Evolutionary conservation across 768 basidiomycete species (phyloP).

Genomic region (Tricholoma sp.): DNA sequence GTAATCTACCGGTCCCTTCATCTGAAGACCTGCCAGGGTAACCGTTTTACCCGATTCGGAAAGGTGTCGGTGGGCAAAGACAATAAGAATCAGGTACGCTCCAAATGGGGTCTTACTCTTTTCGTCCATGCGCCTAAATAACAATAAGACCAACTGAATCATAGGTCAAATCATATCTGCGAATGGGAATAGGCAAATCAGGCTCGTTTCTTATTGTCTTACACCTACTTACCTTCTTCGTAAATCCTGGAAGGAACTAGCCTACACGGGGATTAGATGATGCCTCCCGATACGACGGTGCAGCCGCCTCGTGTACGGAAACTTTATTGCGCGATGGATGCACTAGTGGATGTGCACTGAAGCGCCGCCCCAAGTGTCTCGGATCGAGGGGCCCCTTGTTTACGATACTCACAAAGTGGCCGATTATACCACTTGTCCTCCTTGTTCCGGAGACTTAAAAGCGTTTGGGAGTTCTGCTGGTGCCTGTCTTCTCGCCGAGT

Average conservation of each 20-base stretch:
- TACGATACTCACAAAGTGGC: constrained; percentile 10
- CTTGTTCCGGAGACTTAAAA: constrained; percentile 27
- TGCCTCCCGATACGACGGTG: constrained; percentile 19
- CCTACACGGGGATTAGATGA: constrained; percentile 20
- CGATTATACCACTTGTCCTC: constrained; percentile 21
- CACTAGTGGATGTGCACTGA: constrained; percentile 17
- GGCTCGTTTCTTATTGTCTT: constrained; percentile 8
- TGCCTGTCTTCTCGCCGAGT: background rate
- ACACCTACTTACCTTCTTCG: constrained; percentile 21
- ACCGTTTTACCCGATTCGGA: constrained; percentile 15
- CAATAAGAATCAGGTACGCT: constrained; percentile 40
- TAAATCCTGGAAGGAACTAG: constrained; percentile 31
- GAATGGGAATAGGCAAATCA: constrained; percentile 12
- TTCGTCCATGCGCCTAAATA: constrained; percentile 12
- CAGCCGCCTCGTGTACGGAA: constrained; percentile 31
- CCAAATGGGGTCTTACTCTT: constrained; percentile 15
- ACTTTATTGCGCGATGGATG: constrained; percentile 24
- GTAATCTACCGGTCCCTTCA: background rate
- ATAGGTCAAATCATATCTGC: constrained; percentile 20
- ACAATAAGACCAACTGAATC: constrained; percentile 20
- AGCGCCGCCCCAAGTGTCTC: constrained; percentile 20
- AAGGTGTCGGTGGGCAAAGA: constrained; percentile 16
- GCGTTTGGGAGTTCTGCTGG: background rate
- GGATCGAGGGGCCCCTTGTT: constrained; percentile 26
- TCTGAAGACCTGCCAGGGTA: constrained; percentile 5